These are phyloP conservation scores for Colletotrichum zoysiae DNA, from an alignment of 2,329 filamentous ascomycete species.

Conservation along the genomic window DNA sequence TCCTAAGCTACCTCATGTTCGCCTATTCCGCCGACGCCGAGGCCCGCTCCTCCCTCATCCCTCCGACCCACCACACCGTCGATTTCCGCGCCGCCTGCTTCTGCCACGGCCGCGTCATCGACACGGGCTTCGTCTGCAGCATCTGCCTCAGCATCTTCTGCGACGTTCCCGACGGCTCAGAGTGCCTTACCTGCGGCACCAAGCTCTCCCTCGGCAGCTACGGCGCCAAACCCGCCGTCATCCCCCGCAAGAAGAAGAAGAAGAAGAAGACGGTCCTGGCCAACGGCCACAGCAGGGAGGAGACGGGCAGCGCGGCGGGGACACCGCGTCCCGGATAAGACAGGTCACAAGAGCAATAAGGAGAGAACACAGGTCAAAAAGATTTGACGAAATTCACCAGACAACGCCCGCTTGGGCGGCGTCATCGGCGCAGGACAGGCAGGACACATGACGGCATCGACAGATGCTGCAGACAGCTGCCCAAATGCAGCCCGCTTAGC, in stretches of 20 bases:
- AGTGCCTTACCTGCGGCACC: conserved; percentile 87
- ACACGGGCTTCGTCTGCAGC: conserved; percentile 94
- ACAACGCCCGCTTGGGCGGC: background rate
- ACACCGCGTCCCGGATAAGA: conserved; percentile 64
- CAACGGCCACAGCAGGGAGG: conserved; percentile 66
- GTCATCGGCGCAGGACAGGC: background rate
- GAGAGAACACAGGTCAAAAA: background rate
- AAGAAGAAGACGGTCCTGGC: conserved; percentile 70
- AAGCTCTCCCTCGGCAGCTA: conserved; percentile 81
- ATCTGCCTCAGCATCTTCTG: conserved; percentile 97
- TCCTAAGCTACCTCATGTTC: conserved; percentile 95
- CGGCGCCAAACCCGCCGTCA: conserved; percentile 80
- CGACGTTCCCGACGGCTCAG: conserved; percentile 69
- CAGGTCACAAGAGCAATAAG: conserved; percentile 20
- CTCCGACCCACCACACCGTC: conserved; percentile 86
- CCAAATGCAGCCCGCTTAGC: background rate
- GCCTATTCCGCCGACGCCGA: conserved; percentile 80
- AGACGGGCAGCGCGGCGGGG: conserved; percentile 70
- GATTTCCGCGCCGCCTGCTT: conserved; percentile 99
- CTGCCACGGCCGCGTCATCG: conserved; percentile 91
- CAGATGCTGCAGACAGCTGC: background rate
- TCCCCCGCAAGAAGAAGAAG: conserved; percentile 80
- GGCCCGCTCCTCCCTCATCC: conserved; percentile 73
- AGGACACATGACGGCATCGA: background rate
- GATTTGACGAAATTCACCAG: background rate